Evolutionary conservation across 2,329 filamentous ascomycete genomes (phyloP).

Genomic region (Sclerotinia nivalis): DNA sequence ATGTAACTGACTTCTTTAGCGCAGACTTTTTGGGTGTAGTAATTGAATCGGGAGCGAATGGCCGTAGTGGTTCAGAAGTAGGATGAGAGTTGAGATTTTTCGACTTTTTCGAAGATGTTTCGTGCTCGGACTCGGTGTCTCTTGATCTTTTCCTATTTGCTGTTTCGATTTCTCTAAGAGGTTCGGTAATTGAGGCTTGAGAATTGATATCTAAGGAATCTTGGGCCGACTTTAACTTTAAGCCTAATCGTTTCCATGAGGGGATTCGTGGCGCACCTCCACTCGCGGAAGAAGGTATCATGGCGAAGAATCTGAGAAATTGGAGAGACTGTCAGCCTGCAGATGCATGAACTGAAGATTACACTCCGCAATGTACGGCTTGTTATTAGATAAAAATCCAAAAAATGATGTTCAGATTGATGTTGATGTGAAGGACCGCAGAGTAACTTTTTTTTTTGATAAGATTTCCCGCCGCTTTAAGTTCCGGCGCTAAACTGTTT

Average conservation of each 20-base stretch:
- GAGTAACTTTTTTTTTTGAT: slow-evolving; percentile 23
- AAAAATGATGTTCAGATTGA: slow-evolving; percentile 15
- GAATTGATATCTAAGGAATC: slow-evolving; percentile 32
- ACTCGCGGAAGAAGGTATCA: slow-evolving; percentile 33
- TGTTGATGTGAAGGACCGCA: slow-evolving; percentile 17
- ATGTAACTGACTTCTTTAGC: slow-evolving; percentile 61
- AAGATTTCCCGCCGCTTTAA: slow-evolving; percentile 23
- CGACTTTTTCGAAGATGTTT: slow-evolving; percentile 34
- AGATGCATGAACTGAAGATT: slow-evolving; percentile 4
- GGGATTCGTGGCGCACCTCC: slow-evolving; percentile 45
- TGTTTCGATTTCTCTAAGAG: slow-evolving; percentile 27
- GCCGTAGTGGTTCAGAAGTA: slow-evolving; percentile 14
- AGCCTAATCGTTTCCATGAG: slow-evolving; percentile 60
- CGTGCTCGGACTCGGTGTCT: slow-evolving; percentile 27
- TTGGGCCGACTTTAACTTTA: slow-evolving; percentile 59
- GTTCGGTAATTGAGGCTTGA: slow-evolving; percentile 24
- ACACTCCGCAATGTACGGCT: background rate
- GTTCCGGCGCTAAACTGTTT: slow-evolving; percentile 17
- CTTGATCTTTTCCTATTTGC: slow-evolving; percentile 36
- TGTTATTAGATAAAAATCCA: background rate
- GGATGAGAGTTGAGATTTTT: slow-evolving; percentile 31
- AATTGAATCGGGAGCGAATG: slow-evolving; percentile 31
- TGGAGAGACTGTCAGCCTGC: slow-evolving; percentile 5
- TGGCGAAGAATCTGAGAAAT: slow-evolving; percentile 15
- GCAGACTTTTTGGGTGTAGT: slow-evolving; percentile 32